Conservation (phyloP, 495 filamentous ascomycete genomes). For the Acidomyces sp. region DNA sequence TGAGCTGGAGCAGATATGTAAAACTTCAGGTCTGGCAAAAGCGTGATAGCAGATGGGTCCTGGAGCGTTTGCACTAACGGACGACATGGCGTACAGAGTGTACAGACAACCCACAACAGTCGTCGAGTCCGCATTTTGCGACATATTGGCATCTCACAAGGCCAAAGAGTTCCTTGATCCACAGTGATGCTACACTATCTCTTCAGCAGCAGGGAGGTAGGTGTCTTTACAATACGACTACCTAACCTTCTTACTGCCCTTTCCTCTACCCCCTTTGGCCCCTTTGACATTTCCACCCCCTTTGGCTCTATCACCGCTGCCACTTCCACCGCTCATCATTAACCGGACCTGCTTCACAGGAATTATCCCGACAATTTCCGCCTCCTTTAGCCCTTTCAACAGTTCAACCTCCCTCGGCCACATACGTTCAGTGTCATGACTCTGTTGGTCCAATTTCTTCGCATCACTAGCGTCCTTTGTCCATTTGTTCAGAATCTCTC, state of each 20-base stretch:
- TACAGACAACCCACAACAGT: no score
- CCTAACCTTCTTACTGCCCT: constrained; percentile 10
- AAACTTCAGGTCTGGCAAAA: no score
- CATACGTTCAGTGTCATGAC: constrained; percentile 55
- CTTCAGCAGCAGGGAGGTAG: no score
- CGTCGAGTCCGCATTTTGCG: no score
- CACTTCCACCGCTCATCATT: constrained; percentile 40
- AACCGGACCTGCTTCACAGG: constrained; percentile 79
- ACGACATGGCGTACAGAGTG: no score
- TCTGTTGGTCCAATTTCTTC: constrained; percentile 43
- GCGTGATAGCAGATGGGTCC: no score
- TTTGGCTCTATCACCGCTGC: constrained; percentile 33
- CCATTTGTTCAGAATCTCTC: constrained; percentile 74
- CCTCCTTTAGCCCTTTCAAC: constrained; percentile 63
- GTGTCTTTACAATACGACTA: not conserved
- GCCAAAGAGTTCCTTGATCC: no score
- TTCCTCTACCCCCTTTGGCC: constrained; percentile 28
- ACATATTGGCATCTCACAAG: no score
- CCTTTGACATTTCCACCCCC: constrained; percentile 30
- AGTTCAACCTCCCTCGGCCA: constrained; percentile 74
- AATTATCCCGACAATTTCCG: constrained; percentile 67
- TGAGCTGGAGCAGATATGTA: no score
- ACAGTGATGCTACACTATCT: no score
- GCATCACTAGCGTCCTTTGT: constrained; percentile 35
- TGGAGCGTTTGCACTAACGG: no score